Base-by-base conservation (phyloP, 352 stramenopile species). In the Thalassiosira hispida region DNA sequence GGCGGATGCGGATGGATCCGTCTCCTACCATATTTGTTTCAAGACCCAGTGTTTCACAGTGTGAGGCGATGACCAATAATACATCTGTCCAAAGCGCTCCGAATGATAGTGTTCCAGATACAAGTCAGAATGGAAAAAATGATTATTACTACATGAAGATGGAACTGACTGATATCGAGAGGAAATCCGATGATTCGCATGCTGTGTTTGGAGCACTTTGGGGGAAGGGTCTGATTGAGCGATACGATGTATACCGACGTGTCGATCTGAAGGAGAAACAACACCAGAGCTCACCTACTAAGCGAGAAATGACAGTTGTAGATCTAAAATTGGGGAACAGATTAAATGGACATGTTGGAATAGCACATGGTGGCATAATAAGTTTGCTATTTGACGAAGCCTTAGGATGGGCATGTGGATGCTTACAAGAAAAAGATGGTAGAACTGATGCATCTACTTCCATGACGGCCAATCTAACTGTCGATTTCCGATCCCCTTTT, bases 361-460 rank as follows among this genome's bases (percentile, higher is more conserved):
- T 90, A 44, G 85, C 91, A 0, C 87, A 93, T 59, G 87, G 87
- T 23, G 87, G 87, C 9, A 87, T 93, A 18, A 68, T 91, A 42
- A 82, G 80, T 2, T 59, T 93, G 16, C 18, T 93, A 2, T 83
- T 93, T 66, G 87, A 93, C 42, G 84, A 91, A 76, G 44, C 74
- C 12, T 83, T 89, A 44, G 87, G 87, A 57, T 90, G 75, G 64
- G 71, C 72, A 22, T 90, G 76, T 57, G 74, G 85, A 64, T 77
- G 71, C 25, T 59, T 92, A 25, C 59, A 66, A 23, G 11, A 65
- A n/a, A 11, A 70, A 22, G 56, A 57, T 18, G 18, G 25, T 11
- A 0, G 51, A n/a, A 47, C 56, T 35, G 29, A 60, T 11, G 44
- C 82, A 16, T 57, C 33, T 0, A 57, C 59, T 40, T 69, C 77